Conservation (phyloP, 768 basidiomycete genomes). For the Rhodotorula graminis region DNA sequence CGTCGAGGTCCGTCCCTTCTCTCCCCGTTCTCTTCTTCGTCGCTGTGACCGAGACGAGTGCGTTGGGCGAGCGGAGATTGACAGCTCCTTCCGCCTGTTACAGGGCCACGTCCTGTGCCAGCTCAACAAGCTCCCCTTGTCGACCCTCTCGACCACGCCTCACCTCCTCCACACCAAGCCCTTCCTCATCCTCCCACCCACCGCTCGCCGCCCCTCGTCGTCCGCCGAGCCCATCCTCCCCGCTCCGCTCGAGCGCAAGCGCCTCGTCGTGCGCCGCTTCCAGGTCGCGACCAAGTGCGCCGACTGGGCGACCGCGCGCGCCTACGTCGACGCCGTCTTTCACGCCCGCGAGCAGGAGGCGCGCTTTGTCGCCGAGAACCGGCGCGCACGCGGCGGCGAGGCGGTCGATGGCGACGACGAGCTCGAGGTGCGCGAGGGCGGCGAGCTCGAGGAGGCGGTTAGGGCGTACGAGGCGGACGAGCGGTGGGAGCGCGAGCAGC, state of each 20-base stretch:
- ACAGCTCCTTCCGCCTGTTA: too few relatives aligned
- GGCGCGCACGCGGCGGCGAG: background rate
- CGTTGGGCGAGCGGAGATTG: background rate
- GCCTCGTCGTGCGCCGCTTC: slow-evolving; percentile 30
- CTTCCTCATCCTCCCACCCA: slow-evolving; percentile 35
- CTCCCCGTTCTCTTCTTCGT: too few relatives aligned
- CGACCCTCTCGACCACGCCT: slow-evolving; percentile 36
- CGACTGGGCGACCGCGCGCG: slow-evolving; percentile 23
- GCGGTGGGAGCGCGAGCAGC: slow-evolving; percentile 31
- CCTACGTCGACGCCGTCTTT: slow-evolving; percentile 26
- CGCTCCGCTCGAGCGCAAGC: slow-evolving; percentile 6
- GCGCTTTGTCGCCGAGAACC: slow-evolving; percentile 10
- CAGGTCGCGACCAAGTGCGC: slow-evolving; percentile 19
- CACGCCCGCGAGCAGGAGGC: slow-evolving; percentile 17
- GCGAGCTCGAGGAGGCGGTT: slow-evolving; percentile 30
- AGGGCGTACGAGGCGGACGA: slow-evolving; percentile 22
- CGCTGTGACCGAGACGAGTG: too few relatives aligned
- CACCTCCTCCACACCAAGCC: slow-evolving; percentile 35
- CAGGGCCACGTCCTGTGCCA: slow-evolving; percentile 28
- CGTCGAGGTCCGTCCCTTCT: slow-evolving; percentile 12
- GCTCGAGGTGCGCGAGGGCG: slow-evolving; percentile 22
- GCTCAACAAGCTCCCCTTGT: slow-evolving; percentile 28
- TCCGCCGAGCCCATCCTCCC: slow-evolving; percentile 25
- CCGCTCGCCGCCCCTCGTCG: slow-evolving; percentile 1
- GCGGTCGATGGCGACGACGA: too few relatives aligned